These are phyloP conservation scores for Mycosarcoma mackinlayi DNA, from an alignment of 1,284 basidiomycete genomes.

Conservation along the genomic window DNA sequence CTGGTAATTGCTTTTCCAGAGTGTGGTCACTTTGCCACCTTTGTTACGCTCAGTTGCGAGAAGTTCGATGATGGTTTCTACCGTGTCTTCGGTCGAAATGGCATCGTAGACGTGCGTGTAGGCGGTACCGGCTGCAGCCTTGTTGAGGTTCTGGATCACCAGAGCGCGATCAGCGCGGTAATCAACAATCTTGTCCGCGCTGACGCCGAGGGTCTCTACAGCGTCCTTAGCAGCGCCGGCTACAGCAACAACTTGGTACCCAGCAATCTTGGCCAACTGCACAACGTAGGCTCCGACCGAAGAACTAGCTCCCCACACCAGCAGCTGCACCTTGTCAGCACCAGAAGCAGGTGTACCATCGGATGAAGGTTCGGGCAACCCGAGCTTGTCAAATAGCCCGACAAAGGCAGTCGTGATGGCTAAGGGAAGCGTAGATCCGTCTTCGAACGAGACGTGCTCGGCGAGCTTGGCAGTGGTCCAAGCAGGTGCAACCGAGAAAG, in stretches of 20 bases:
- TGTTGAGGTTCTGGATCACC: constrained; percentile 42
- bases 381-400: constrained; percentile 62
- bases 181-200: constrained; percentile 23
- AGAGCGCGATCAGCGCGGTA: constrained; percentile 46
- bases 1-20: constrained; percentile 11
- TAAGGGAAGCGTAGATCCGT: constrained; percentile 67
- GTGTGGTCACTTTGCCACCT: constrained; percentile 21
- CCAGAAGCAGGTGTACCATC: constrained; percentile 19
- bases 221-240: constrained; percentile 36
- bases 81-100: constrained; percentile 43
- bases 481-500: constrained; percentile 54
- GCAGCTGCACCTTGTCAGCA: constrained; percentile 39
- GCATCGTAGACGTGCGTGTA: constrained; percentile 60
- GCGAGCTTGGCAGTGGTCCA: constrained; percentile 53
- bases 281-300: constrained; percentile 67
- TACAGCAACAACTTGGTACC: constrained; percentile 65
- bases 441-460: constrained; percentile 61
- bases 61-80: constrained; percentile 42
- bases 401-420: constrained; percentile 68
- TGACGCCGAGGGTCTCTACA: constrained; percentile 14
- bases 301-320: constrained; percentile 67
- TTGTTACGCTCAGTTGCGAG: constrained; percentile 32
- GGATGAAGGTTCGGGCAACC: constrained; percentile 32
- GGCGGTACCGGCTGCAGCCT: constrained; percentile 15
- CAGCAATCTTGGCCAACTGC: constrained; percentile 66